These are phyloP conservation scores for Pichia thaimueangensis DNA, from an alignment of 805 yeast species.

Conservation along the genomic window DNA sequence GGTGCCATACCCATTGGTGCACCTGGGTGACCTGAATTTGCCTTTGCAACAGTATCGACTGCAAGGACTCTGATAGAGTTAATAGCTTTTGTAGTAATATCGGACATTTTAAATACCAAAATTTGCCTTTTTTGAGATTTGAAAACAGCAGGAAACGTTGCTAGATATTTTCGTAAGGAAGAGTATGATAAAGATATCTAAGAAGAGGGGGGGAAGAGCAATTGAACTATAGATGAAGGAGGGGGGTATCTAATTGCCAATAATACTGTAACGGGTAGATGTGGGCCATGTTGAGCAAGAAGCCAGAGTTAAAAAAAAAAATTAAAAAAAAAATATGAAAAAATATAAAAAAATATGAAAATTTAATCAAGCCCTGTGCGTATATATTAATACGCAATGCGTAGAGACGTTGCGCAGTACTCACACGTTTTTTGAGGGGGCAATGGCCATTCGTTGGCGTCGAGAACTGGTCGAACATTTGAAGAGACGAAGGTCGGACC, in stretches of 20 bases:
- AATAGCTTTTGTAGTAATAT: conserved; percentile 69
- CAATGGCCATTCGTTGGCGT: no score
- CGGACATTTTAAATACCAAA: conserved; percentile 30
- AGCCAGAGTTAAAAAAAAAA: not conserved
- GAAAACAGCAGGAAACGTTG: not conserved
- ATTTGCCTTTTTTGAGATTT: not conserved
- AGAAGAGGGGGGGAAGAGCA: no score
- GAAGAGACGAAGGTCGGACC: no score
- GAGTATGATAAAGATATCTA: no score
- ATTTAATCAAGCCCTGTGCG: no score
- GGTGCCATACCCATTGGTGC: conserved; percentile 99
- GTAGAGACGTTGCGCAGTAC: no score
- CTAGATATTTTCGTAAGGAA: no score
- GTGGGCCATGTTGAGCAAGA: conserved; percentile 1
- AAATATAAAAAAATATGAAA: not conserved
- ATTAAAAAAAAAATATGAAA: not conserved
- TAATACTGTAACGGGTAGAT: not conserved
- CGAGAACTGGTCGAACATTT: no score
- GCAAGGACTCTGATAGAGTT: conserved; percentile 86
- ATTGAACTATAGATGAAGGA: no score
- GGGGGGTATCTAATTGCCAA: no score
- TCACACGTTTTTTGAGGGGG: no score
- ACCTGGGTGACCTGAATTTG: conserved; percentile 98
- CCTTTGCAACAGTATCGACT: conserved; percentile 78
- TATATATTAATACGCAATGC: no score